A percentile compares a stretch with the other conserved stretches of the same genome.
Evolutionary conservation across 148 eudicot genomes (phyloP).

Genomic region (Heliosperma pusillum): DNA sequence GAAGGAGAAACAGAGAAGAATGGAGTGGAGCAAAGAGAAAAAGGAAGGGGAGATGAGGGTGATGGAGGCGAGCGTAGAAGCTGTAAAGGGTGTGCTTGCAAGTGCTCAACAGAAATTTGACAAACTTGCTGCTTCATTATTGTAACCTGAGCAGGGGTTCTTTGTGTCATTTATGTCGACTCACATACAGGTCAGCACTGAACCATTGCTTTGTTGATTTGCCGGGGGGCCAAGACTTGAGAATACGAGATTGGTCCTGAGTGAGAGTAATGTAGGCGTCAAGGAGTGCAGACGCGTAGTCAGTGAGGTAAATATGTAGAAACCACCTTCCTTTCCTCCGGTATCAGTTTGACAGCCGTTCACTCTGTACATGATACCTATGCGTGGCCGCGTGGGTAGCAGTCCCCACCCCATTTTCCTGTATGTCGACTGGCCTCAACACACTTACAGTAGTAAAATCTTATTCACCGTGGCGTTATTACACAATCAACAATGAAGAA

Average conservation of each 20-base stretch:
- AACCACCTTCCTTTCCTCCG: background rate
- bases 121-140: conserved; percentile 28
- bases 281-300: background rate
- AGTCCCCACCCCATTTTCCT: background rate
- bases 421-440: too few species aligned
- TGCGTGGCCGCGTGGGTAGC: background rate
- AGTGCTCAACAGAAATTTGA: conserved; percentile 33
- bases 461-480: too few species aligned
- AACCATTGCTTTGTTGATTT: too few species aligned
- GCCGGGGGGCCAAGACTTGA: too few species aligned
- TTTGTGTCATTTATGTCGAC: too few species aligned
- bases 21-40: conserved; percentile 31
- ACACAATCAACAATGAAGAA: too few species aligned
- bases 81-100: conserved; percentile 22
- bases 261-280: background rate
- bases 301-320: background rate
- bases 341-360: background rate
- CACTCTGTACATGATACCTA: background rate
- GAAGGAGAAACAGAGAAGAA: conserved; percentile 33
- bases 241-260: too few species aligned
- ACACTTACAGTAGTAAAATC: too few species aligned
- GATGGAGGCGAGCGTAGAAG: conserved; percentile 27
- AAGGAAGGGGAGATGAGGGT: conserved; percentile 35
- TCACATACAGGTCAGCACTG: too few species aligned
- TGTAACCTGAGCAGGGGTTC: conserved; percentile 17